A percentile compares a stretch with the other conserved stretches of the same genome.
These are phyloP conservation scores for Trichoderma sp. DNA, from an alignment of 2,329 filamentous ascomycete genomes.

Conservation along the genomic window DNA sequence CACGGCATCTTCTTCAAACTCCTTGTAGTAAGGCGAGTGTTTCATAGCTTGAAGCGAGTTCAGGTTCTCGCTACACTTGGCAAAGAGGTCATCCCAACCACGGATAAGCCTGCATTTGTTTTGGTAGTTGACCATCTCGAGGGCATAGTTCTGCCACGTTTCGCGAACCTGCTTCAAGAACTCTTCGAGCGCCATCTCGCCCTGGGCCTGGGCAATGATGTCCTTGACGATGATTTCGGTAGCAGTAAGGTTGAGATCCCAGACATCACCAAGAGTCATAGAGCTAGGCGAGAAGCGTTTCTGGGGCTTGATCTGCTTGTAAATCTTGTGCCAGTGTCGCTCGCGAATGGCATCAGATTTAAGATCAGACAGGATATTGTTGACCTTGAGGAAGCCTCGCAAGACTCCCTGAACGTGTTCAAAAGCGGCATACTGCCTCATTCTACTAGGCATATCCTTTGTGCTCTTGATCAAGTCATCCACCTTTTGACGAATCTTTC, in stretches of 20 bases:
- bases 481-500: slow-evolving; percentile 85
- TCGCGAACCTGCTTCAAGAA: slow-evolving; percentile 96
- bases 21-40: slow-evolving; percentile 98
- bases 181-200: slow-evolving; percentile 97
- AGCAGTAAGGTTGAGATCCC: slow-evolving; percentile 88
- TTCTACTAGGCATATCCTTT: slow-evolving; percentile 97
- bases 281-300: slow-evolving; percentile 92
- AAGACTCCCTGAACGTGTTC: slow-evolving; percentile 94
- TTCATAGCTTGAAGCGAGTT: slow-evolving; percentile 98
- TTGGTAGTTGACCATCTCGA: slow-evolving; percentile 95
- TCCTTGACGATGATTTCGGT: slow-evolving; percentile 86
- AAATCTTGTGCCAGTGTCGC: slow-evolving; percentile 96
- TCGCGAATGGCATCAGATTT: slow-evolving; percentile 97
- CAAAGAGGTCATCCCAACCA: slow-evolving; percentile 96
- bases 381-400: slow-evolving; percentile 85
- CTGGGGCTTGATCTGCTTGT: slow-evolving; percentile 88
- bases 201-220: slow-evolving; percentile 92
- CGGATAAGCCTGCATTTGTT: slow-evolving; percentile 97
- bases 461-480: slow-evolving; percentile 96
- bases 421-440: slow-evolving; percentile 99
- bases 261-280: slow-evolving; percentile 96
- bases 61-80: slow-evolving; percentile 96
- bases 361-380: slow-evolving; percentile 79
- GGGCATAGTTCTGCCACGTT: slow-evolving; percentile 90
- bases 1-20: slow-evolving; percentile 96